Percentiles rank a stretch among this genome's conserved stretches.
Evolutionary conservation across 352 stramenopile species (phyloP).

Genomic region (Blastocystis sp.): DNA sequence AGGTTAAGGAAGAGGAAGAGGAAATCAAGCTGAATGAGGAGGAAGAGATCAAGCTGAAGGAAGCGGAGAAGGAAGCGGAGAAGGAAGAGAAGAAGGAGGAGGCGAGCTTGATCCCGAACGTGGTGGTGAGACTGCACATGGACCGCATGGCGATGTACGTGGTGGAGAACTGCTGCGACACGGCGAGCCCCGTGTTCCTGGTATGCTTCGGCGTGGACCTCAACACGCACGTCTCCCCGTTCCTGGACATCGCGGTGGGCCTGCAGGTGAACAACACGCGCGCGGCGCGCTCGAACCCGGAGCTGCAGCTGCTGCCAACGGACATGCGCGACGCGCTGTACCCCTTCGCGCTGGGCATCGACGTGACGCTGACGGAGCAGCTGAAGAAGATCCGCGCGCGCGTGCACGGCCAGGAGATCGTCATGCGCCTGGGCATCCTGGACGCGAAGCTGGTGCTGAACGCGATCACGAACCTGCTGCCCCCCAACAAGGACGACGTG

Average conservation of each 20-base stretch:
- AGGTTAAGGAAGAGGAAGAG: not conserved
- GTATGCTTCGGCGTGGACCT: conserved; percentile 56
- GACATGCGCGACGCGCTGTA: conserved; percentile 64
- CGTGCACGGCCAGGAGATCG: conserved; percentile 25
- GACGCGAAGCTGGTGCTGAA: conserved; percentile 65
- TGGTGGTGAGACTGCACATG: conserved; percentile 50
- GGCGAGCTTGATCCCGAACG: conserved; percentile 44
- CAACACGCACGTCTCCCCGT: conserved; percentile 41
- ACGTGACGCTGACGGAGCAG: conserved; percentile 17
- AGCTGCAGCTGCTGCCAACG: conserved; percentile 26
- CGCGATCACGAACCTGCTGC: conserved; percentile 44
- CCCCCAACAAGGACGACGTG: not conserved
- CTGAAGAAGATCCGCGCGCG: conserved; percentile 52
- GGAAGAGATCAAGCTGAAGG: not conserved
- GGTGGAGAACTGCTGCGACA: not conserved
- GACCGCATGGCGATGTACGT: conserved; percentile 61
- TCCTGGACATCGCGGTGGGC: conserved; percentile 28
- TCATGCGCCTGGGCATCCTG: conserved; percentile 57
- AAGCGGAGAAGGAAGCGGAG: no score
- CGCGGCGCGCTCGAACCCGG: conserved; percentile 3
- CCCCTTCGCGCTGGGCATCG: conserved; percentile 23
- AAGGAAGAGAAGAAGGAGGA: not conserved
- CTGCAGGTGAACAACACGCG: conserved; percentile 38
- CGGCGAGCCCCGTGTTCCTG: conserved; percentile 44
- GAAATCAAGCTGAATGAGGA: not conserved